These are phyloP conservation scores for Prunus salicina DNA, from an alignment of 306 rosid species.

Conservation along the genomic window DNA sequence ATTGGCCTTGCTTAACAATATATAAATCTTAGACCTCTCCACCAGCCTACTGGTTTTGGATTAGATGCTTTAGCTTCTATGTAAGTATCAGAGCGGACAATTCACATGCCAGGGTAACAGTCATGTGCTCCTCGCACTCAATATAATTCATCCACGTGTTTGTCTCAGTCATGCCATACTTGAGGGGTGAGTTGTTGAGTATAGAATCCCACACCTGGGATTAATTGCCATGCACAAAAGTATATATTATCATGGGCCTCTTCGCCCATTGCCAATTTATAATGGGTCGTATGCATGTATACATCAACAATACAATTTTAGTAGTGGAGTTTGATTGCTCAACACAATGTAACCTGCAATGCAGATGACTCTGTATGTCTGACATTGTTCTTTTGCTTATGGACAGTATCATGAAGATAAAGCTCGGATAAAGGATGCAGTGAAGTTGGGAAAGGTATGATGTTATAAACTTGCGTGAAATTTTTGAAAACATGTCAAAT, in stretches of 20 bases:
- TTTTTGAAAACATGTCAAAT: background rate
- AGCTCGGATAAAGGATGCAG: slow-evolving; percentile 63
- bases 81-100: too few species aligned
- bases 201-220: too few species aligned
- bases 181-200: too few species aligned
- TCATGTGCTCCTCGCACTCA: too few species aligned
- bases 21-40: background rate
- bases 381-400: background rate
- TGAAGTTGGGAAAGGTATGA: slow-evolving; percentile 80
- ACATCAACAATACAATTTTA: background rate
- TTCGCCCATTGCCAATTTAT: too few species aligned
- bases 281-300: too few species aligned
- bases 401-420: slow-evolving; percentile 87
- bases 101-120: too few species aligned
- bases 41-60: background rate
- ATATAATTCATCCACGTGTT: too few species aligned
- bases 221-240: too few species aligned
- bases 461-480: background rate
- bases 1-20: background rate
- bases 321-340: background rate
- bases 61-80: background rate
- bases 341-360: background rate
- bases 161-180: too few species aligned
- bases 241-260: too few species aligned
- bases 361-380: background rate